A percentile compares a stretch with the other conserved stretches of the same genome.
These are phyloP conservation scores for Polychaeton citri DNA, from an alignment of 2,329 filamentous ascomycete species.

Conservation along the genomic window DNA sequence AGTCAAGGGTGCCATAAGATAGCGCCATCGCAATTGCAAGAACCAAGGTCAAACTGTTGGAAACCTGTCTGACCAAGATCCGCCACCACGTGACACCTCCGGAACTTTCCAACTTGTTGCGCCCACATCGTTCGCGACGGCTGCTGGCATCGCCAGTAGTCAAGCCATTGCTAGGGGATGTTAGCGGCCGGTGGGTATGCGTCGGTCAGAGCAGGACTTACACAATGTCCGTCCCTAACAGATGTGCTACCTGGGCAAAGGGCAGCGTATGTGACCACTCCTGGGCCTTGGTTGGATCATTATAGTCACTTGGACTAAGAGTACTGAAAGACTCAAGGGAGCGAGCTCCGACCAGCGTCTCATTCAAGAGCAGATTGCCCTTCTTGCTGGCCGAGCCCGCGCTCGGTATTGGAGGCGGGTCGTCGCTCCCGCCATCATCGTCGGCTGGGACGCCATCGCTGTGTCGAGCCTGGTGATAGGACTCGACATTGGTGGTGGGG, in stretches of 20 bases:
- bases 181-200: too few species aligned
- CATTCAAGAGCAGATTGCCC: conserved; percentile 11
- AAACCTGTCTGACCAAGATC: conserved; percentile 23
- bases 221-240: conserved; percentile 9
- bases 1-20: conserved; percentile 45
- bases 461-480: conserved; percentile 7
- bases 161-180: conserved; percentile 10
- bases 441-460: conserved; percentile 10
- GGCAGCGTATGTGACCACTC: conserved; percentile 9
- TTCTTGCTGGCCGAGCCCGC: conserved; percentile 14
- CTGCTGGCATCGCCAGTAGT: conserved; percentile 8
- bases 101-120: conserved; percentile 16
- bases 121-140: conserved; percentile 15
- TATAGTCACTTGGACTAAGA: conserved; percentile 5
- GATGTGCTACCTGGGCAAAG: conserved; percentile 6
- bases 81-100: conserved; percentile 17
- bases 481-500: conserved; percentile 6
- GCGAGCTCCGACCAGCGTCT: conserved; percentile 14
- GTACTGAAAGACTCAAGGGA: conserved; percentile 1
- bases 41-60: conserved; percentile 25
- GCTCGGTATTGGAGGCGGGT: conserved; percentile 17
- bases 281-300: conserved; percentile 1
- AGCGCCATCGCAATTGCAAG: conserved; percentile 46
- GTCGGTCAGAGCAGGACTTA: too few species aligned
- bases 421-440: conserved; percentile 14